Percentiles rank a stretch among this genome's conserved stretches.
phyloP scores from a whole-genome alignment of 495 filamentous ascomycete genomes.

The Hypomontagnella monticulosa region DNA sequence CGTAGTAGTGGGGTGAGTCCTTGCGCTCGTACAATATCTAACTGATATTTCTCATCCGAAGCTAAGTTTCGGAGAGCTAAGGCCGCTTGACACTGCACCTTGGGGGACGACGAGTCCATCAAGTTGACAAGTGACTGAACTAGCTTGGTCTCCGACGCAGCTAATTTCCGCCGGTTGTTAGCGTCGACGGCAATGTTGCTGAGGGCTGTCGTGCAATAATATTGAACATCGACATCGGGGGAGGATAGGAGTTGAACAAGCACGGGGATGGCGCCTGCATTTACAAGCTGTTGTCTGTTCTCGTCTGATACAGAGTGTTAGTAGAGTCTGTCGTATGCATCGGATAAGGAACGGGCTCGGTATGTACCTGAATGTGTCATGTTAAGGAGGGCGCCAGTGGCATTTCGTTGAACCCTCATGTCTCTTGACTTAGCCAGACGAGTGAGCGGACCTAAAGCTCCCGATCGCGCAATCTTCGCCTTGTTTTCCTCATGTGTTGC shows the following conservation, averaged over 20 bases:
- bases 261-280: conserved; percentile 95
- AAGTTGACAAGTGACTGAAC: conserved; percentile 93
- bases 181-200: conserved; percentile 98
- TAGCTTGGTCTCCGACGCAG: conserved; percentile 85
- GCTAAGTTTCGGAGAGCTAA: conserved; percentile 93
- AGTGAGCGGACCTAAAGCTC: conserved; percentile 89
- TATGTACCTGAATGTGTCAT: conserved; percentile 97
- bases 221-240: conserved; percentile 94
- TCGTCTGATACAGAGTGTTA: conserved; percentile 69
- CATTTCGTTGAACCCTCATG: conserved; percentile 98
- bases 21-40: conserved; percentile 91
- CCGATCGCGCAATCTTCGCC: conserved; percentile 95
- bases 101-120: conserved; percentile 96
- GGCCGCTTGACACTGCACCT: conserved; percentile 97
- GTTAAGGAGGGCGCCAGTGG: conserved; percentile 93
- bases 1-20: conserved; percentile 86
- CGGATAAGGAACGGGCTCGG: conserved; percentile 5
- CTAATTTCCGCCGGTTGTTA: conserved; percentile 87
- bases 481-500: conserved; percentile 99
- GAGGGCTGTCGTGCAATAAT: conserved; percentile 97
- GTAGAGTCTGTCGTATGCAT: conserved; percentile 36
- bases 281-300: conserved; percentile 95
- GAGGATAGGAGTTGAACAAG: conserved; percentile 93
- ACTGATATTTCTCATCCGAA: conserved; percentile 97
- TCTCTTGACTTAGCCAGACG: conserved; percentile 95